Conservation (phyloP, 116 monocot species). For the Phalaenopsis hybrid region DNA sequence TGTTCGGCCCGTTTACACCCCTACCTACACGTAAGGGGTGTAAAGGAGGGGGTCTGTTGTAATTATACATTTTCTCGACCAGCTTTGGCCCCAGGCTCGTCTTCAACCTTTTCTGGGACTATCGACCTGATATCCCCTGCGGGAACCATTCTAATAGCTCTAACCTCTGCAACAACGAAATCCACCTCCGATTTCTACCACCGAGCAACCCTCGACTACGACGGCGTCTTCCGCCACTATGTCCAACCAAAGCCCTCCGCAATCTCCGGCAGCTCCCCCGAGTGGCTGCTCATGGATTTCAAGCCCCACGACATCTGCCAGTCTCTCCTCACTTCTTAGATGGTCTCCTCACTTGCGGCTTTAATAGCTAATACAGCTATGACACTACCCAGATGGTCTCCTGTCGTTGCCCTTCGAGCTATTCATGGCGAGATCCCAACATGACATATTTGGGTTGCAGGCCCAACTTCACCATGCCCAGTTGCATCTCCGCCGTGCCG, state of each 20-base stretch:
- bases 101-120: slow-evolving; percentile 23
- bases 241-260: slow-evolving; percentile 15
- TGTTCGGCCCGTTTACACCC: too few relatives aligned
- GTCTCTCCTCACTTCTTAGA: neutral
- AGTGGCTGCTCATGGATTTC: neutral
- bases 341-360: slow-evolving; percentile 31
- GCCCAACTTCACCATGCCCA: slow-evolving; percentile 19
- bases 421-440: slow-evolving; percentile 22
- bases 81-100: slow-evolving; percentile 12
- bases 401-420: slow-evolving; percentile 30
- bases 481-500: slow-evolving; percentile 9
- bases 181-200: slow-evolving; percentile 18
- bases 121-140: neutral
- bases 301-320: neutral
- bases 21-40: too few relatives aligned
- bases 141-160: neutral
- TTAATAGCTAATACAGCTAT: slow-evolving; percentile 39
- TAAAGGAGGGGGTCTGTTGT: too few relatives aligned
- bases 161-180: neutral
- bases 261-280: neutral
- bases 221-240: slow-evolving; percentile 49
- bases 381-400: neutral
- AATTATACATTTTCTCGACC: neutral
- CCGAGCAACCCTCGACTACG: slow-evolving; percentile 46
- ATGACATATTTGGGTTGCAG: slow-evolving; percentile 31